Evolutionary conservation across 306 rosid species (phyloP), one percentile per base, ranked within the genome.

Genomic region (Luffa aegyptiaca): DNA sequence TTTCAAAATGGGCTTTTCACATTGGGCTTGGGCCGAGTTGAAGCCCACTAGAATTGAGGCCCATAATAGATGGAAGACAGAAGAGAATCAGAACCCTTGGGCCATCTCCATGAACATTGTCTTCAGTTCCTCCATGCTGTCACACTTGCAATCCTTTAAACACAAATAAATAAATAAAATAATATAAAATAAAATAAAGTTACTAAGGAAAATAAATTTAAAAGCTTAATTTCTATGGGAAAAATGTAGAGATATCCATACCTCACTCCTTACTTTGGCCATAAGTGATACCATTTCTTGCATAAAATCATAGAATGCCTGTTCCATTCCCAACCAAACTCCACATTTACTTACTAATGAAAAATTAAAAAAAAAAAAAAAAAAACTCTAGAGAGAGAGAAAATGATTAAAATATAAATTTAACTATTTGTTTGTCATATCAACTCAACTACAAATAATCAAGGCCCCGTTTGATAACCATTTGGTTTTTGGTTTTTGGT

Each of bases 201-300:
- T 39, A 3, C 42, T 39, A 39, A 39, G 5, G 42, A 39, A 39
- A 39, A 39, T 39, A 5, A 39, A 39, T 39, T 39, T 39, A 39
- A 39, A 39, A 3, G 42, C 42, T 39, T 26, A 26, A 0, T 39
- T 39, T 39, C 5, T 39, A 39, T 39, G 5, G 42, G 42, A 39
- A 39, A 26, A 39, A 3, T 39, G 5, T 39, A 3, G 5, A 3
- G 42, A 39, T 39, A 39, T 39, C 42, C 11, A 48, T 86, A 92
- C 97, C 98, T 93, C 93, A 74, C n/a, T 85, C 76, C 86, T 90
- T 31, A 85, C 84, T 81, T 92, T 85, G 3, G 79, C 85, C 96
- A 89, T 92, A 8, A 90, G 88, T n/a, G 94, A 86, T 57, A 81
- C 79, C 97, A 94, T 83, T 85, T 92, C 97, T 81, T 87, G 87